Base-by-base conservation (phyloP, 139 green algal species). In the Nannochloris sp. region DNA sequence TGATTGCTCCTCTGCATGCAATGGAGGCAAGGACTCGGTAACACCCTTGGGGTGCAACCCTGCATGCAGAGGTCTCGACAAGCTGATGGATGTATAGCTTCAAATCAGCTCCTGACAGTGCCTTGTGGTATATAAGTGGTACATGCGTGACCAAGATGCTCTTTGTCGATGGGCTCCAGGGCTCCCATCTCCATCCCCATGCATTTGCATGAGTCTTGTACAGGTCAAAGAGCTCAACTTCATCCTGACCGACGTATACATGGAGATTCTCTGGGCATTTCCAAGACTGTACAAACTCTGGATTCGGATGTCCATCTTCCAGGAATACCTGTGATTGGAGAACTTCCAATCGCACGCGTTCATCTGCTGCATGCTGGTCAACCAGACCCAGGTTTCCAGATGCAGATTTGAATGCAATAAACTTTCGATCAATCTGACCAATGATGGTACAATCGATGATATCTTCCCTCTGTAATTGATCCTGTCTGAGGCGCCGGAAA, bases 331-430 rank as follows among this genome's bases (percentile, higher is more conserved):
- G 16, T 8, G 21, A 49, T 18, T 58, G 58, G 10, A 91, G 61
- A 7, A 43, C 40, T 71, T 92, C 83, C 34, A 93, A 73, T 31
- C 61, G 67, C 24, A 93, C 81, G 9, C 85, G 75, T 69, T 91
- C 85, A 43, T 93, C 83, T n/a, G 84, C 84, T 15, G 86, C 86
- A 70, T 94, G 86, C 66, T 90, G 86, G 66, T 94, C 86, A 24
- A 92, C 44, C 2, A 83, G 53, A n/a, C 80, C 61, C 61, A 93
- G 57, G 54, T 78, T 21, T 4, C 75, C 72, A n/a, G 21, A 25
- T 6, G 60, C 55, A 37, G 68, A 75, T 29, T 69, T 49, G 4
- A 82, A 21, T 0, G 83, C 27, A 18, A 92, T 49, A 49, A 90
- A 82, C 64, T 92, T 91, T 31, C 14, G 40, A 36, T 67, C 76